Percentiles rank a stretch among this genome's conserved stretches.
These are phyloP conservation scores for Fusarium irregulare DNA, from an alignment of 2,329 filamentous ascomycete species.

Conservation along the genomic window DNA sequence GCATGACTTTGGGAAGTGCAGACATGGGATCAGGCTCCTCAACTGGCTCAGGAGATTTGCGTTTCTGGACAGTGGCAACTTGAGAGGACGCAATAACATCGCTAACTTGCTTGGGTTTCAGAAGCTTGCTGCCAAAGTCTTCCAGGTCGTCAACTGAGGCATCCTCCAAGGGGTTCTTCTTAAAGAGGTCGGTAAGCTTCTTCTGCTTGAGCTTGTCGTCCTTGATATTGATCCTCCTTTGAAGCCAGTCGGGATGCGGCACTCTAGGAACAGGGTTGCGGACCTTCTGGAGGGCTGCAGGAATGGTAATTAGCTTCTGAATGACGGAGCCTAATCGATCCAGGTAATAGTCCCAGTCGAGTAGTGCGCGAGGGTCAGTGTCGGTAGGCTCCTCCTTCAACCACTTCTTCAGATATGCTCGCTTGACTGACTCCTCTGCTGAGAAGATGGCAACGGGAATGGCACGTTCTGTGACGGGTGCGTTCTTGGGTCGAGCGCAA, in stretches of 20 bases:
- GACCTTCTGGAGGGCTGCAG: slow-evolving; percentile 93
- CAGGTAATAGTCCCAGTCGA: slow-evolving; percentile 98
- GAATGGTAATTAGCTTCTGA: slow-evolving; percentile 98
- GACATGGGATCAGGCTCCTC: slow-evolving; percentile 82
- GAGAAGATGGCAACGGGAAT: slow-evolving; percentile 98
- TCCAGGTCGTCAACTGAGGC: slow-evolving; percentile 80
- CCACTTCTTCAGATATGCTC: slow-evolving; percentile 93
- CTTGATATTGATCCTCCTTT: slow-evolving; percentile 91
- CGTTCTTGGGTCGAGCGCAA: slow-evolving; percentile 84
- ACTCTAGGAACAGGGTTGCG: slow-evolving; percentile 94
- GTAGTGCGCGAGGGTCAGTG: slow-evolving; percentile 87
- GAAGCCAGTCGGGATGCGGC: slow-evolving; percentile 95
- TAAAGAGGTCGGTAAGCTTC: slow-evolving; percentile 89
- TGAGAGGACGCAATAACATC: slow-evolving; percentile 68
- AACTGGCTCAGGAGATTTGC: slow-evolving; percentile 77
- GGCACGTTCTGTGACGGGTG: slow-evolving; percentile 93
- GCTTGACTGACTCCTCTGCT: slow-evolving; percentile 87
- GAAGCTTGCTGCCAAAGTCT: slow-evolving; percentile 78
- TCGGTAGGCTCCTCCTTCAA: slow-evolving; percentile 90
- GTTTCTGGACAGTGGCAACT: slow-evolving; percentile 67
- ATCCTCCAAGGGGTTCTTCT: slow-evolving; percentile 77
- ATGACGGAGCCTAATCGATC: slow-evolving; percentile 97
- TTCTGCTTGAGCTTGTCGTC: slow-evolving; percentile 99
- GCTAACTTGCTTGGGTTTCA: slow-evolving; percentile 71
- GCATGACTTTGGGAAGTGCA: slow-evolving; percentile 84